These are phyloP conservation scores for Paraphoma sp. DNA, from an alignment of 2,329 filamentous ascomycete species.

Conservation along the genomic window DNA sequence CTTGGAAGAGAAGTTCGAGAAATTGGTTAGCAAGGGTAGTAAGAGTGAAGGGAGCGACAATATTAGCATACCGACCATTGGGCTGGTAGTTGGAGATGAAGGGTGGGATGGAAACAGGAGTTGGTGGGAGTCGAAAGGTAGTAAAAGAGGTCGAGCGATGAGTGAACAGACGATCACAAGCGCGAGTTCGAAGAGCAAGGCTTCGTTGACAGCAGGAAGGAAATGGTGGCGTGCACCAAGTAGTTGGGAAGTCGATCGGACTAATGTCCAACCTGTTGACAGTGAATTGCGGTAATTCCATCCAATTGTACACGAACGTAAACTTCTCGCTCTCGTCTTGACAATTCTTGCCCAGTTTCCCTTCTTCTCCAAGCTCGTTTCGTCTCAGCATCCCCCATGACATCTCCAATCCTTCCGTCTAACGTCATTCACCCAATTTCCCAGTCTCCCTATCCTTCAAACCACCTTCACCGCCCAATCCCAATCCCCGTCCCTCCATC, in stretches of 20 bases:
- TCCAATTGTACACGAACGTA: no score
- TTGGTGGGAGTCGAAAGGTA: neutral
- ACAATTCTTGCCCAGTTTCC: no score
- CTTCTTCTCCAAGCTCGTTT: no score
- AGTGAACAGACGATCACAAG: neutral
- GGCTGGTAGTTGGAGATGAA: neutral
- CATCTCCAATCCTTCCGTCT: no score
- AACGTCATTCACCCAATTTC: no score
- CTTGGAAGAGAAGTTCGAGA: slow-evolving; percentile 27
- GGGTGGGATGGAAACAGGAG: slow-evolving; percentile 1
- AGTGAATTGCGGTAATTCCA: no score
- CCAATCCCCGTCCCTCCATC: neutral
- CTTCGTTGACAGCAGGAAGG: neutral
- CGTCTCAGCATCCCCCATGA: no score
- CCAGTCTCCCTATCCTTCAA: neutral
- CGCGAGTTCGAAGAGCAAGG: slow-evolving; percentile 5
- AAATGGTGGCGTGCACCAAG: slow-evolving; percentile 21
- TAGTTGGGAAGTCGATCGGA: slow-evolving; percentile 11
- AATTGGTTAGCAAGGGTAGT: slow-evolving; percentile 20
- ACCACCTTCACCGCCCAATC: neutral
- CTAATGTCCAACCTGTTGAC: no score
- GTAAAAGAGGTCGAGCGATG: neutral
- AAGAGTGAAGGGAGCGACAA: slow-evolving; percentile 2
- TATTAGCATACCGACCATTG: slow-evolving; percentile 7
- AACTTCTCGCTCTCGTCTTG: no score